Evolutionary conservation across 768 basidiomycete genomes (phyloP).

Genomic region (Chiua virens): DNA sequence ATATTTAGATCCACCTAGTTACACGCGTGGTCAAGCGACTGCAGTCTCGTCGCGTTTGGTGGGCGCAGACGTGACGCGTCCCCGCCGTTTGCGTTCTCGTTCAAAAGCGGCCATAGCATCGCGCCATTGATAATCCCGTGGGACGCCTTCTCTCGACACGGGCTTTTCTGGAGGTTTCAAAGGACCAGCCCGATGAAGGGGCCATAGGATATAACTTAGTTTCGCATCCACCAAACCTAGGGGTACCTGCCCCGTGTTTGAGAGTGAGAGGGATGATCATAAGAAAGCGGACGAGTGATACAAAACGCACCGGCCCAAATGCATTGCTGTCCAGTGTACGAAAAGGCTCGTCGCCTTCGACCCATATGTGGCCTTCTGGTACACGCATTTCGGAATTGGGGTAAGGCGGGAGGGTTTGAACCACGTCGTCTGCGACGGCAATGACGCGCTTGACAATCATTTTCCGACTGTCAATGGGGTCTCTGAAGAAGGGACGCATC

Average conservation of each 20-base stretch:
- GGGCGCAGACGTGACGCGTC: conserved; percentile 14
- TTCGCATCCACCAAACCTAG: conserved; percentile 51
- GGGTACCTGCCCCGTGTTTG: conserved; percentile 33
- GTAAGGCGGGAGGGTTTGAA: conserved; percentile 70
- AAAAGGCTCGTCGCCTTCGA: conserved; percentile 49
- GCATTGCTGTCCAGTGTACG: conserved; percentile 70
- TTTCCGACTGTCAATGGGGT: conserved; percentile 53
- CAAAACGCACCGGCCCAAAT: conserved; percentile 59
- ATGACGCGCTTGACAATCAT: conserved; percentile 66
- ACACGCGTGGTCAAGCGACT: conserved; percentile 3
- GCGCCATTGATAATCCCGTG: conserved; percentile 26
- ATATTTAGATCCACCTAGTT: too few relatives aligned
- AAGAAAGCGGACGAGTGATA: too few relatives aligned
- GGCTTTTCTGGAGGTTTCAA: conserved; percentile 26
- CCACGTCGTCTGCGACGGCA: conserved; percentile 59
- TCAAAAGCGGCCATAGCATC: conserved; percentile 32
- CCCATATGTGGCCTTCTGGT: conserved; percentile 68
- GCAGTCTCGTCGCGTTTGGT: neutral
- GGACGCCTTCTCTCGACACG: conserved; percentile 9
- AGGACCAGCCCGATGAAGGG: conserved; percentile 46
- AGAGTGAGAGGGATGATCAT: too few relatives aligned
- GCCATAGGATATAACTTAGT: conserved; percentile 52
- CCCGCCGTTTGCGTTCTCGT: conserved; percentile 26
- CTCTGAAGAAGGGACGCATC: conserved; percentile 39
- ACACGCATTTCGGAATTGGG: conserved; percentile 52